Evolutionary conservation across 768 basidiomycete species (phyloP), one percentile per base, ranked within the genome.

Genomic region (Phylloporus sp.): DNA sequence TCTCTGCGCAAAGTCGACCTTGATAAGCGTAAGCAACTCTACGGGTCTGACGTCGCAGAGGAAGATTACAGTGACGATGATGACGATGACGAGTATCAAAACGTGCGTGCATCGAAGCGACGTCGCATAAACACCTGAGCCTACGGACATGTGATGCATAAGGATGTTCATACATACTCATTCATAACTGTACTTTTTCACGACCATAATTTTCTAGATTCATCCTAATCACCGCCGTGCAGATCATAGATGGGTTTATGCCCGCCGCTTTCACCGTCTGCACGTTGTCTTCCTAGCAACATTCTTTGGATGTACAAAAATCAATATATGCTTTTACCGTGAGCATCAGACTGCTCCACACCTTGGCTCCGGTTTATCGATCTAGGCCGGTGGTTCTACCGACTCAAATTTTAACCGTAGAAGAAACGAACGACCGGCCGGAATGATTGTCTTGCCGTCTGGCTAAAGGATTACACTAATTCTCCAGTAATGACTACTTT

Each of bases 1-100:
- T 71, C 75, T 26, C 65, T 90, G 52, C 84, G 86, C 29, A 83
- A 81, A 63, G 59, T 76, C 11, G 85, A 86, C 59, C 70, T 72
- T 44, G 76, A 78, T 43, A 76, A 78, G 55, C 77, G 79, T 22
- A 70, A 72, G 49, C 70, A 70, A 40, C 61, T 73, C 28, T 75
- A 76, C 45, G 72, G 73, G 3, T 66, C 69, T 18, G 73, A 73
- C 36, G 72, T 68, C 49, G 60, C 68, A 8, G 70, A 71, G 48
- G 68, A 71, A 31, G 64, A 71, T 27, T 68, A 65, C 49, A 71
- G 59, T n/a, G 65, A 71, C 34, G 69, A 71, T 24, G 68, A 70
- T 18, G 67, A 67, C 24, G 67, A 68, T 34, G 70, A 70, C 1
- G 69, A 68, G 42, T 69, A 63, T 50, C 67, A 70, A 55, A 68